phyloP scores from a whole-genome alignment of 495 filamentous ascomycete genomes.

The Penicillium malachiteum region DNA sequence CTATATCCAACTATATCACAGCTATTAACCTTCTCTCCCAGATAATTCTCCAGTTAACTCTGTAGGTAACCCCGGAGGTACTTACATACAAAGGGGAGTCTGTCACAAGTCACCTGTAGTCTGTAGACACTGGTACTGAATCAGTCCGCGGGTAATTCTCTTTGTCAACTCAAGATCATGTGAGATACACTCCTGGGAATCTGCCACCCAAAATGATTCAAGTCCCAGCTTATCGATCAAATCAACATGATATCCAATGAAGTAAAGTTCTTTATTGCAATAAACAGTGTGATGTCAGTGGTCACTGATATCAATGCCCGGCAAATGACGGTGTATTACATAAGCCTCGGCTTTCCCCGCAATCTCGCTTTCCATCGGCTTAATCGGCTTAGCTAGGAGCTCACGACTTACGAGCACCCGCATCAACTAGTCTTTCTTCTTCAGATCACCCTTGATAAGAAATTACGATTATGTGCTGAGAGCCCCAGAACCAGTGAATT shows the following conservation, averaged over 20 bases:
- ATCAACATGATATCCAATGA: not conserved
- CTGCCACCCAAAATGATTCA: not conserved
- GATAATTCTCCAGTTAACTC: too few relatives aligned
- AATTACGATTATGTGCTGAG: slow-evolving; percentile 23
- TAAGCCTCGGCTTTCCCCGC: slow-evolving; percentile 34
- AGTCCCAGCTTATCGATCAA: not conserved
- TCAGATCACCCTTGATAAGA: not conserved
- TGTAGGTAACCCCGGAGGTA: too few relatives aligned
- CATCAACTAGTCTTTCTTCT: slow-evolving; percentile 12
- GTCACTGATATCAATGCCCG: not conserved
- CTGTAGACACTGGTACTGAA: too few relatives aligned
- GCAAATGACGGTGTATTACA: not conserved
- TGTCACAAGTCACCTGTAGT: too few relatives aligned
- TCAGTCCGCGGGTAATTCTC: not conserved
- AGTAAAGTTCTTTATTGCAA: not conserved
- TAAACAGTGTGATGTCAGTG: not conserved
- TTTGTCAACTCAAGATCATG: not conserved
- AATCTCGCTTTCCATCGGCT: slow-evolving; percentile 48
- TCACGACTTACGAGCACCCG: slow-evolving; percentile 9
- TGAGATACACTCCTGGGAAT: not conserved
- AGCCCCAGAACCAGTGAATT: not conserved
- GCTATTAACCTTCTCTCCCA: too few relatives aligned
- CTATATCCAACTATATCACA: too few relatives aligned
- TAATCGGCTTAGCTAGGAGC: slow-evolving; percentile 33
- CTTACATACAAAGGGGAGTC: too few relatives aligned